phyloP scores from a whole-genome alignment of 345 rosid genomes.

The Chamaenerion angustifolium region DNA sequence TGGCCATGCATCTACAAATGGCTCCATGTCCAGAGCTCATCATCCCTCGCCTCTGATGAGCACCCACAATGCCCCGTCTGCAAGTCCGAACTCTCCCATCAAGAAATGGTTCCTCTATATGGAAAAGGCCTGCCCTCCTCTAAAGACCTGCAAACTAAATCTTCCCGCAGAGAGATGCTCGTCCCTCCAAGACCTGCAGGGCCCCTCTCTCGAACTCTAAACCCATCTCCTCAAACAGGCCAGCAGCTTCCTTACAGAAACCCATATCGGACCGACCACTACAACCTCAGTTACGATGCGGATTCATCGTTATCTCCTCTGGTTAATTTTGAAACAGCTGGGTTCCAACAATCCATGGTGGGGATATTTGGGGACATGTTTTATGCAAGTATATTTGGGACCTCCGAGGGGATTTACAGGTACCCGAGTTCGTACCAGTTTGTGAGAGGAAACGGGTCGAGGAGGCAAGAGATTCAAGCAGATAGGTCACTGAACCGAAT shows the following conservation, averaged over 20 bases:
- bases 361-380: conserved; percentile 75
- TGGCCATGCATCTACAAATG: conserved; percentile 97
- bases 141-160: conserved; percentile 20
- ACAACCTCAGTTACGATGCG: conserved; percentile 12
- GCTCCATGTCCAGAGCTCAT: conserved; percentile 51
- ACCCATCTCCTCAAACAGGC: conserved; percentile 8
- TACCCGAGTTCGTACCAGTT: conserved; percentile 35
- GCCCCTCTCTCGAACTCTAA: conserved; percentile 19
- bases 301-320: conserved; percentile 21
- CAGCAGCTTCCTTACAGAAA: conserved; percentile 52
- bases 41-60: conserved; percentile 42
- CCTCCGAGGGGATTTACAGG: conserved; percentile 29
- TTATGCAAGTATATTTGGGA: conserved; percentile 62
- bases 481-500: conserved; percentile 65
- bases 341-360: conserved; percentile 29
- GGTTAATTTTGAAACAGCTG: conserved; percentile 12
- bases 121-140: conserved; percentile 45
- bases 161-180: conserved; percentile 14
- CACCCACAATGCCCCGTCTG: conserved; percentile 83
- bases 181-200: conserved; percentile 78
- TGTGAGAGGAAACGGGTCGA: conserved; percentile 26
- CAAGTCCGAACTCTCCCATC: conserved; percentile 64
- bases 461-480: conserved; percentile 60
- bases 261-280: conserved; percentile 20
- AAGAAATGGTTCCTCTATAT: conserved; percentile 82